A percentile compares a stretch with the other conserved stretches of the same genome.
phyloP scores from a whole-genome alignment of 805 yeast genomes.

The Trichomonascus vanleenenianus region DNA sequence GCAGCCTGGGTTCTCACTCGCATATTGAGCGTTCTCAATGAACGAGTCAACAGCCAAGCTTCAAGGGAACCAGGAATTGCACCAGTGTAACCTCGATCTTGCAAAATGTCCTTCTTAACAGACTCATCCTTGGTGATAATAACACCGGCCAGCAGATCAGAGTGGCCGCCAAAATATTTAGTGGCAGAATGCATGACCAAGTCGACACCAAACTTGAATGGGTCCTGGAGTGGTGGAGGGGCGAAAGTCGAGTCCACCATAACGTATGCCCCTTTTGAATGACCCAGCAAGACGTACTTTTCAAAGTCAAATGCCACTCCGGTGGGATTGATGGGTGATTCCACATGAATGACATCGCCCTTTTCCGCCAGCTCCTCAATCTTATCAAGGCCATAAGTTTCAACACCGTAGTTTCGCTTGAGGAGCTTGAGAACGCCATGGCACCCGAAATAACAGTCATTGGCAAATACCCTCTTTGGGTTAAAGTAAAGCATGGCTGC shows the following conservation, averaged over 20 bases:
- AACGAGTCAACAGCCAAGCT: constrained; percentile 63
- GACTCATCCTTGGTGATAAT: constrained; percentile 53
- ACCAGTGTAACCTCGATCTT: constrained; percentile 67
- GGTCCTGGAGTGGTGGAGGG: constrained; percentile 82
- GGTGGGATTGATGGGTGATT: constrained; percentile 83
- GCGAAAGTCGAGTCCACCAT: constrained; percentile 86
- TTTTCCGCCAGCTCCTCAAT: constrained; percentile 39
- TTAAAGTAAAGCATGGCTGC: constrained; percentile 63
- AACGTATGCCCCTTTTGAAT: constrained; percentile 63
- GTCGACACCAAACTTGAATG: constrained; percentile 79
- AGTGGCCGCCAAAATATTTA: constrained; percentile 93
- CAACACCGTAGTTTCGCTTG: constrained; percentile 47
- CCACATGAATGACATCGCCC: constrained; percentile 78
- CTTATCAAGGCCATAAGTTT: constrained; percentile 22
- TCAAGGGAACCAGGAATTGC: constrained; percentile 76
- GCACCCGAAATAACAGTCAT: constrained; percentile 80
- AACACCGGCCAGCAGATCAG: constrained; percentile 80
- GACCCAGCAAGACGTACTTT: constrained; percentile 62
- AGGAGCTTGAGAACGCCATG: constrained; percentile 61
- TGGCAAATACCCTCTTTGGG: constrained; percentile 70
- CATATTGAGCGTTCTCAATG: constrained; percentile 71
- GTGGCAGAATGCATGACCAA: constrained; percentile 90
- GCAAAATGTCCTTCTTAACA: constrained; percentile 39
- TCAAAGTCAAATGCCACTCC: constrained; percentile 59
- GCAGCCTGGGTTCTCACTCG: constrained; percentile 60